Evolutionary conservation across 192 early-diverging fungal genomes (phyloP).

Genomic region (Linnemannia zychae): DNA sequence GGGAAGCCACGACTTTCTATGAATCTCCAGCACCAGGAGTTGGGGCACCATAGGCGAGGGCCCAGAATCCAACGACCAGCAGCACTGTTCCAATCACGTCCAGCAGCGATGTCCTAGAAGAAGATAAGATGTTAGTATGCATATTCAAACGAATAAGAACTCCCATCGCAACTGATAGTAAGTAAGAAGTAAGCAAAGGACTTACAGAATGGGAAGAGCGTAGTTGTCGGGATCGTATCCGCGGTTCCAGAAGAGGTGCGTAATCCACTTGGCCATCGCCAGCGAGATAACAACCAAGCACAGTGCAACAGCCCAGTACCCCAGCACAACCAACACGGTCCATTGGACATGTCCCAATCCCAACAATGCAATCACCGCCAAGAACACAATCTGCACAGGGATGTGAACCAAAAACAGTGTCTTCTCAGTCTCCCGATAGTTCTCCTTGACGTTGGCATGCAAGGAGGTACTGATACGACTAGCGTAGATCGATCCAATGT

Average conservation of each 20-base stretch:
- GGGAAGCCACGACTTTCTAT: background rate
- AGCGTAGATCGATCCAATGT: conserved; percentile 85
- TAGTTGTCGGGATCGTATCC: conserved; percentile 87
- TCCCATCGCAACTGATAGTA: background rate
- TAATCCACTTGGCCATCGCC: conserved; percentile 68
- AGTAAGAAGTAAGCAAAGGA: background rate
- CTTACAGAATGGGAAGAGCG: conserved; percentile 72
- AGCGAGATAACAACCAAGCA: conserved; percentile 63
- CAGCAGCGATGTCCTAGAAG: conserved; percentile 72
- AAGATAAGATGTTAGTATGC: conserved; percentile 30
- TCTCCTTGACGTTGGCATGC: conserved; percentile 64
- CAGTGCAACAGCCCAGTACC: conserved; percentile 24
- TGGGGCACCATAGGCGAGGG: conserved; percentile 20
- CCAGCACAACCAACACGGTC: conserved; percentile 13
- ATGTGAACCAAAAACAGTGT: conserved; percentile 78
- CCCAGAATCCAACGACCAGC: conserved; percentile 65
- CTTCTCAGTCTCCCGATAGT: conserved; percentile 65
- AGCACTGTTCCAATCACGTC: conserved; percentile 79
- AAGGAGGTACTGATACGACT: conserved; percentile 82
- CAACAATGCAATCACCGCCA: conserved; percentile 40
- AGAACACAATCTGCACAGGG: conserved; percentile 74
- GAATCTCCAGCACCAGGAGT: conserved; percentile 11
- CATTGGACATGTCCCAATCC: conserved; percentile 39
- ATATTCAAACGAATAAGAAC: background rate
- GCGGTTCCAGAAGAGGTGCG: conserved; percentile 72